Base-by-base conservation (phyloP, 345 rosid species). In the Citrus medica region DNA sequence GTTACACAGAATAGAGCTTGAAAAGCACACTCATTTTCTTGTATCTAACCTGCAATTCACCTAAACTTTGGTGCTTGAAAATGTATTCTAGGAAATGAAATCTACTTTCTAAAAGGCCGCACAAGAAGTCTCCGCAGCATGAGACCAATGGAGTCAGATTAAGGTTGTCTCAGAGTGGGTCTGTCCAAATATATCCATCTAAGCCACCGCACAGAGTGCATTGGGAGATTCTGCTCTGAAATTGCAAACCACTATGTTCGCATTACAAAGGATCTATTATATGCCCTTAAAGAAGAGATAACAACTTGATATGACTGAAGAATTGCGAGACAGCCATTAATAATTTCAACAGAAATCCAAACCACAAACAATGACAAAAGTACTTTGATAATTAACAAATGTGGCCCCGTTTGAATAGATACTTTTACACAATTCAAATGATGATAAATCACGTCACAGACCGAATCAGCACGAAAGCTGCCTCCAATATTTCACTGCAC, bases 391-490 rank as follows among this genome's bases (percentile, higher is more conserved):
- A 76, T 48, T 76, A 76, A 60, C 78, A 73, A 73, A 76, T 59
- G 73, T n/a, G 81, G 79, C 80, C 86, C 86, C 86, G 56, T 81
- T 70, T 38, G 28, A 62, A 79, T 58, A 74, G 77, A 76, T 51
- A 80, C 74, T 82, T 32, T 69, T 76, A 37, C 83, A 81, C 56
- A 58, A 76, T 64, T 75, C 72, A 21, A 80, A 71, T 79, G 77
- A 74, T 63, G 82, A 81, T 76, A 77, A 79, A 80, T 77, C 80
- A 76, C 85, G 78, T 76, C 73, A 59, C 76, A 84, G 76, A 77
- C 73, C 69, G 77, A 78, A 82, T 60, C 27, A 55, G 73, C 63
- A 79, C 46, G 69, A 79, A 46, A 74, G 80, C 81, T 81, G 74
- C 83, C 84, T 78, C 68, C 84, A 58, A 69, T 46, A 51, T 28